Evolutionary conservation across 2,329 filamentous ascomycete genomes (phyloP), one percentile per base, ranked within the genome.

Genomic region (Plectosphaerella sp.): DNA sequence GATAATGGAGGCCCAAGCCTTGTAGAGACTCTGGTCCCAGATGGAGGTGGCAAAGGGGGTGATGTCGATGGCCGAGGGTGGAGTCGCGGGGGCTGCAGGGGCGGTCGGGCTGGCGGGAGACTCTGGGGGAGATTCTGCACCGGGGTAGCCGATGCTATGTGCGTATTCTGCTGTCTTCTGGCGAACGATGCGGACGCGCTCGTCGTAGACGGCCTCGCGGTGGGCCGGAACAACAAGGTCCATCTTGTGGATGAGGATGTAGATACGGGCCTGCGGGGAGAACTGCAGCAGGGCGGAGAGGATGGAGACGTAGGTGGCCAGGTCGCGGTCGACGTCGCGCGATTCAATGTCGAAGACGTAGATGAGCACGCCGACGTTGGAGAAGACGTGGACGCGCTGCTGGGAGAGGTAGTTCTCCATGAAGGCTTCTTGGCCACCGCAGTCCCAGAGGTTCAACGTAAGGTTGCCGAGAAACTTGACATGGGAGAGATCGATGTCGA

Each of bases 291-390:
- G 79, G 1, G 94, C 94, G 48, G 87, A 84, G 61, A 97, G 90
- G 67, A 97, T 94, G 59, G 89, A 88, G 49, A 87, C 85, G 75
- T 97, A 99, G 53, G 91, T 96, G 52, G 93, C 85, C 49, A 97
- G 83, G 68, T 99, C 94, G 62, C 91, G 88, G 57, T 94, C 89
- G 62, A 96, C 91, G 69, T 97, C 94, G 66, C 91, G 88, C 16
- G 90, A 96, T 69, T 97, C 94, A 60, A 97, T 95, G 68, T 99
- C 94, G 73, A 99, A 99, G 69, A 99, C 94, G 75, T 99, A 99
- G 71, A 99, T 97, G 53, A 99, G 83, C 49, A 97, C 94, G 48
- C 92, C 93, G 56, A 97, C 94, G 67, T 94, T 93, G 64, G 87
- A 91, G 75, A 99, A 99, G 70, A 99, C 93, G 72, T 97, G 94